Evolutionary conservation across 345 rosid genomes (phyloP).

Genomic region (Melaleuca quinquenervia): DNA sequence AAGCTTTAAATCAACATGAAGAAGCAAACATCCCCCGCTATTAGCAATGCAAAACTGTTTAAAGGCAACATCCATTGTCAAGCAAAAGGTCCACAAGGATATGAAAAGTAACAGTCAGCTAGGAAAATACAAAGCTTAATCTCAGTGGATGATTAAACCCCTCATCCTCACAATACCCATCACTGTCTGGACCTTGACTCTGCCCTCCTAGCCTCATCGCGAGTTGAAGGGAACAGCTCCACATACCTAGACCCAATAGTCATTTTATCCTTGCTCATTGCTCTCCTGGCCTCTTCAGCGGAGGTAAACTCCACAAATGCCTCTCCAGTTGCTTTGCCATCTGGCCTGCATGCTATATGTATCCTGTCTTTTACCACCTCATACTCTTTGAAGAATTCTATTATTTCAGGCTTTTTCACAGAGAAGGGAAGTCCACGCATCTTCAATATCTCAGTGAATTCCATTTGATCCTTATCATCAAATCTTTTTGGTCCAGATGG

Average conservation of each 20-base stretch:
- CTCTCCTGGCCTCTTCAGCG: slow-evolving; percentile 64
- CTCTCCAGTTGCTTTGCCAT: slow-evolving; percentile 93
- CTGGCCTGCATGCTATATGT: slow-evolving; percentile 80
- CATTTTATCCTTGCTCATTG: slow-evolving; percentile 91
- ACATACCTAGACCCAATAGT: slow-evolving; percentile 78
- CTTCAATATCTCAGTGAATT: slow-evolving; percentile 71
- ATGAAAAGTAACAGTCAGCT: neutral
- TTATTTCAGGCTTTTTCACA: slow-evolving; percentile 48
- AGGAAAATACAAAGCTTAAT: neutral
- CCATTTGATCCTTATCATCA: slow-evolving; percentile 64
- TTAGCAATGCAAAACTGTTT: neutral
- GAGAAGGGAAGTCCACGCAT: slow-evolving; percentile 92
- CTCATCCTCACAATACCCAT: slow-evolving; percentile 1
- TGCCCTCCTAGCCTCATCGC: slow-evolving; percentile 75
- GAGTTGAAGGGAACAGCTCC: slow-evolving; percentile 78
- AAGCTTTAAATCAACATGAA: neutral
- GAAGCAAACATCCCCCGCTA: neutral
- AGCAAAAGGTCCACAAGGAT: neutral
- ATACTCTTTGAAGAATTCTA: slow-evolving; percentile 61
- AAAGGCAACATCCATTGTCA: neutral
- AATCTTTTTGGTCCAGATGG: slow-evolving; percentile 59
- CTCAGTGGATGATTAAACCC: neutral
- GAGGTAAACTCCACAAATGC: slow-evolving; percentile 82
- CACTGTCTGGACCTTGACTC: slow-evolving; percentile 91
- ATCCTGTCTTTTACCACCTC: slow-evolving; percentile 45